Evolutionary conservation across 768 basidiomycete genomes (phyloP).

Genomic region (Amyloporia xantha): DNA sequence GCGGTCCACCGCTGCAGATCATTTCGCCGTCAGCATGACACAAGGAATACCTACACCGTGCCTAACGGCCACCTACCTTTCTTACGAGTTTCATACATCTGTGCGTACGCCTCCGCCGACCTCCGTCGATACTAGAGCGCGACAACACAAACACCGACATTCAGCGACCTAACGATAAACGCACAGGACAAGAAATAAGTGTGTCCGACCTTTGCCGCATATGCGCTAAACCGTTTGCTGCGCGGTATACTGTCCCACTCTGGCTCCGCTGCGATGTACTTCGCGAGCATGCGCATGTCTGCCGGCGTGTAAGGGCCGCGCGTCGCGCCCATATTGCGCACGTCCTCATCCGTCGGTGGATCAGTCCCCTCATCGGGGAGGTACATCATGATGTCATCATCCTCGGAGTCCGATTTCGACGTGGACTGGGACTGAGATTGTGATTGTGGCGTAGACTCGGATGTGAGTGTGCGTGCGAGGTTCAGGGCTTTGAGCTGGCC

Average conservation of each 20-base stretch:
- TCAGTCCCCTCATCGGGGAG: background rate
- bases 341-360: constrained; percentile 17
- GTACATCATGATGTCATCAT: constrained; percentile 12
- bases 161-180: too few relatives aligned
- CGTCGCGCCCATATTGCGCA: constrained; percentile 43
- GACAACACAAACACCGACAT: background rate
- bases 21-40: background rate
- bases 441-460: background rate
- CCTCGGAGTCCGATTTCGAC: constrained; percentile 2
- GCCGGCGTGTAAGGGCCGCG: constrained; percentile 49
- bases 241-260: constrained; percentile 36
- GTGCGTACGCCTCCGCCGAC: constrained; percentile 55
- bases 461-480: background rate
- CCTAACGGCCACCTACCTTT: constrained; percentile 29
- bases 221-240: constrained; percentile 51
- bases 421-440: background rate
- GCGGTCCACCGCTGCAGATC: background rate
- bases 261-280: constrained; percentile 44
- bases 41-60: background rate
- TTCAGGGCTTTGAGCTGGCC: too few relatives aligned
- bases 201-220: constrained; percentile 39
- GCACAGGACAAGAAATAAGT: too few relatives aligned
- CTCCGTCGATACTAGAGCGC: background rate
- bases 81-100: constrained; percentile 51
- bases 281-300: constrained; percentile 56